Percentiles rank a stretch among this genome's conserved stretches.
phyloP scores from a whole-genome alignment of 129 eudicot species.

The Flaveria trinervia region DNA sequence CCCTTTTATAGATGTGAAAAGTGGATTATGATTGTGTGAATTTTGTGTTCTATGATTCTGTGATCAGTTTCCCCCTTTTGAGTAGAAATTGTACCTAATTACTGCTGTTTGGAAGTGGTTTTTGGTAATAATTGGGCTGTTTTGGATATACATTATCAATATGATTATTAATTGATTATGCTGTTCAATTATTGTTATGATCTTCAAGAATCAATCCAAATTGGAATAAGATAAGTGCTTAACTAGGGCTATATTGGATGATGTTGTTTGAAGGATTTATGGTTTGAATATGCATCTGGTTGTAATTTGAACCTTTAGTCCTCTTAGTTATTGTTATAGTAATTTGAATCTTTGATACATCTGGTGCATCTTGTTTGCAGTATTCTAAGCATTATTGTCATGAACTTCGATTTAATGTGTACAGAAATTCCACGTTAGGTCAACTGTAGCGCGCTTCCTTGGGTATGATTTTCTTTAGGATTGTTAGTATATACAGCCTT shows the following conservation, averaged over 20 bases:
- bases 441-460: not conserved
- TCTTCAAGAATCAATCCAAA: not conserved
- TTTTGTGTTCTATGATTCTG: no score
- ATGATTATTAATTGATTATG: not conserved
- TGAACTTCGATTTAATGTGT: not conserved
- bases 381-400: not conserved
- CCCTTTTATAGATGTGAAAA: not conserved
- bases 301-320: not conserved
- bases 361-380: not conserved
- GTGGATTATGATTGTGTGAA: not conserved
- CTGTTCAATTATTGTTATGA: not conserved
- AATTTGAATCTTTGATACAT: not conserved
- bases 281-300: not conserved
- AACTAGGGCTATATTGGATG: not conserved
- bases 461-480: conserved; percentile 34
- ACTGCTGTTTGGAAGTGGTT: not conserved
- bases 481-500: conserved; percentile 19
- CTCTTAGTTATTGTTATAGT: no score
- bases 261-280: not conserved
- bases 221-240: no score
- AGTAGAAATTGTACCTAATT: not conserved
- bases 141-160: conserved; percentile 6
- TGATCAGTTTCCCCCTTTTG: no score
- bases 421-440: not conserved
- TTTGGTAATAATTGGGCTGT: not conserved